Evolutionary conservation across 2,329 filamentous ascomycete genomes (phyloP), one percentile per base, ranked within the genome.

Genomic region (Tolypocladium endophyticum): DNA sequence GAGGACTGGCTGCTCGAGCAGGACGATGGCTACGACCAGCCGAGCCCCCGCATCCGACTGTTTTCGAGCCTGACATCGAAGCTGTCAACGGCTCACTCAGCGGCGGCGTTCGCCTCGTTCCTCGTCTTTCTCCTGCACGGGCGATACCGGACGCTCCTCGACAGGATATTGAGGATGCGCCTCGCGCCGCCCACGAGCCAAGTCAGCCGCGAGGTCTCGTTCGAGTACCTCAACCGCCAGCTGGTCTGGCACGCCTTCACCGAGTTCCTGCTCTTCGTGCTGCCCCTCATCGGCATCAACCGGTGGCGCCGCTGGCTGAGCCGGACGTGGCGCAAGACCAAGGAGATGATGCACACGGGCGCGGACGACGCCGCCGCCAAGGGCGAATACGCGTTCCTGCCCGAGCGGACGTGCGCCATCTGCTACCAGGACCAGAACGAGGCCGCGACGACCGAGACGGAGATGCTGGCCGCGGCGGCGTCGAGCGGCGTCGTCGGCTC

Each of bases 191-290:
- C 89, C 6, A 92, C 88, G 3, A 91, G 85, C 69, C 90, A 96
- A 70, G 88, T 95, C 64, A 90, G 86, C 70, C 84, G 93, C 38
- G 92, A 97, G 73, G 92, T 99, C 33, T 96, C 90, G 1, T 97
- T 99, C 71, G 94, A 99, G 75, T 97, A 97, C 69, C 84, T 97
- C 56, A 99, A 99, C 72, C 87, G 94, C 55, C 94, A 99, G 75
- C 85, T 99, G 14, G 94, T 99, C 43, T 99, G 94, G 94, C 94
- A 99, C 74, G 94, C 94, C n/a, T 96, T 99, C 69, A 99, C 94
- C 33, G 94, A 99, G 72, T 99, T 99, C 68, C 79, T 99, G n/a
- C 83, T 99, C 38, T 99, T 97, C 72, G 83, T 97, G 23, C 81
- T 99, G n/a, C 94, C 94, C 0, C 82, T 99, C n/a, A 89, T 99